Conservation (phyloP, 2,329 filamentous ascomycete genomes). For the Penicillium sp. region DNA sequence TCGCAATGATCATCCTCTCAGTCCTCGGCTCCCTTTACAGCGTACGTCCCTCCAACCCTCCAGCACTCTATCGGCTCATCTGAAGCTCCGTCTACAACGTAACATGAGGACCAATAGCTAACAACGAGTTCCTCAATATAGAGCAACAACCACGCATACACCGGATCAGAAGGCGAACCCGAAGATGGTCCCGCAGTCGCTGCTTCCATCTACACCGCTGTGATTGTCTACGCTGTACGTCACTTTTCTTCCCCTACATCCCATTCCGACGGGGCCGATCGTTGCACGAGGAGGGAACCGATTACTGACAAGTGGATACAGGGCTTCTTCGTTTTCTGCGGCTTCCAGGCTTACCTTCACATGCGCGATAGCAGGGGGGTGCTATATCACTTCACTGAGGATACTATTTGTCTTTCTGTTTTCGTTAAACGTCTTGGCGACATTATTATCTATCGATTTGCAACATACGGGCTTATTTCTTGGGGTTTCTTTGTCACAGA, state of each 20-base stretch:
- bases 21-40: constrained; percentile 70
- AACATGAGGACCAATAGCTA: constrained; percentile 4
- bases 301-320: constrained; percentile 37
- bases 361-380: constrained; percentile 76
- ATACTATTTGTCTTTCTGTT: constrained; percentile 10
- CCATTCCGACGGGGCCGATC: background rate
- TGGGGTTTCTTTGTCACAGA: constrained; percentile 17
- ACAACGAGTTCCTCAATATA: constrained; percentile 27
- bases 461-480: constrained; percentile 17
- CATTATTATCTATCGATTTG: constrained; percentile 16
- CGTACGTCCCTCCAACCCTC: constrained; percentile 40
- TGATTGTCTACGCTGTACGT: constrained; percentile 83
- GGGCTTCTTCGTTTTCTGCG: constrained; percentile 90
- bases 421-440: constrained; percentile 18
- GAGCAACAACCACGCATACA: constrained; percentile 74
- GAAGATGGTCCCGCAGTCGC: constrained; percentile 74
- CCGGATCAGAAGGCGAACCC: constrained; percentile 67
- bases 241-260: background rate
- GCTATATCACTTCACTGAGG: constrained; percentile 68
- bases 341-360: constrained; percentile 82
- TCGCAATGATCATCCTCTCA: constrained; percentile 63
- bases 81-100: constrained; percentile 4
- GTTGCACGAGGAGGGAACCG: background rate
- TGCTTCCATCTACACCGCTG: constrained; percentile 78
- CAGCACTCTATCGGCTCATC: background rate